These are phyloP conservation scores for Trypanosoma platydactyli DNA, from an alignment of 208 protist species.

Conservation along the genomic window DNA sequence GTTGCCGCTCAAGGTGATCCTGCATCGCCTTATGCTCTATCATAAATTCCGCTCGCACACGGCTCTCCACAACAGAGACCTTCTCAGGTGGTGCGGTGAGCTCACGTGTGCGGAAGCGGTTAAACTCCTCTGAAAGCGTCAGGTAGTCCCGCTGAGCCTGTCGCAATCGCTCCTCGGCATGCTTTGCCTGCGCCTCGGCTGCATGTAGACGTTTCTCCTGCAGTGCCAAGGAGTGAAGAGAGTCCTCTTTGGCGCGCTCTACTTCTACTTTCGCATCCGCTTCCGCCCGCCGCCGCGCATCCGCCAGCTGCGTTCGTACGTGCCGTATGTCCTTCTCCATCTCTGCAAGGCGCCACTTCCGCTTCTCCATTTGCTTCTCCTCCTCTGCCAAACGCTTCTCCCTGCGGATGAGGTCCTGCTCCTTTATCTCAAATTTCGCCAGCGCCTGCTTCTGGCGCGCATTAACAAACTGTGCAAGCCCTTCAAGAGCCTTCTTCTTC, in stretches of 20 bases:
- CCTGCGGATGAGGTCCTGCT: conserved; percentile 30
- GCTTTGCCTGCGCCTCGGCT: conserved; percentile 57
- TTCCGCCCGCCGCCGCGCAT: conserved; percentile 66
- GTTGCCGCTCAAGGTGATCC: conserved; percentile 47
- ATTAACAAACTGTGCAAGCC: conserved; percentile 37
- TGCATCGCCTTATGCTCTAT: conserved; percentile 49
- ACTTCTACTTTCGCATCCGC: conserved; percentile 74
- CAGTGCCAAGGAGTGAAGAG: conserved; percentile 32
- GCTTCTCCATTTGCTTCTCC: conserved; percentile 38
- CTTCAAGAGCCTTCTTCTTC: conserved; percentile 37
- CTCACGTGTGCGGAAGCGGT: conserved; percentile 56
- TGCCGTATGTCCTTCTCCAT: conserved; percentile 58
- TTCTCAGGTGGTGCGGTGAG: conserved; percentile 30
- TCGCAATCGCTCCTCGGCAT: conserved; percentile 68
- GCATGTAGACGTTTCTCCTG: conserved; percentile 40
- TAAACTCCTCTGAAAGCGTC: conserved; percentile 66
- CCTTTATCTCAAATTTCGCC: conserved; percentile 28
- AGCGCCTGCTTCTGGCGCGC: conserved; percentile 37
- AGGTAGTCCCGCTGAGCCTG: conserved; percentile 71
- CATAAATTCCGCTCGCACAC: conserved; percentile 26
- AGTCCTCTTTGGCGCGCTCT: conserved; percentile 74
- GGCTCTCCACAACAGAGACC: conserved; percentile 5
- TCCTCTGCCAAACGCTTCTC: conserved; percentile 42
- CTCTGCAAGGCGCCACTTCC: conserved; percentile 40
- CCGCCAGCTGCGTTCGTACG: conserved; percentile 60